Conservation (phyloP, 139 green algal species). For the Coelastrella sp. region DNA sequence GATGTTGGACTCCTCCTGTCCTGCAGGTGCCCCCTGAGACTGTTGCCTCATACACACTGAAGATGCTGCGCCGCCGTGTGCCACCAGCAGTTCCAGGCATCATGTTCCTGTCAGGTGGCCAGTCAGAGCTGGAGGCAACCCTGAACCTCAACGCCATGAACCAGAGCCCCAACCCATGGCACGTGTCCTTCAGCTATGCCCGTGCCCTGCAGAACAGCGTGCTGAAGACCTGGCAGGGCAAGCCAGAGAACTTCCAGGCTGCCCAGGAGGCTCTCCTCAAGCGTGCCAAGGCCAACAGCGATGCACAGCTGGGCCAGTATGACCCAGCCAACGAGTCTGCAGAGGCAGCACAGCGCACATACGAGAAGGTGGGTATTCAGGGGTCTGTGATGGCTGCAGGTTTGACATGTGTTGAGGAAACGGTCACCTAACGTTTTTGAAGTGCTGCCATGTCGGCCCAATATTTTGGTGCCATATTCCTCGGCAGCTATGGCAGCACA, state of each 20-base stretch:
- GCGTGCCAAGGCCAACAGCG: constrained; percentile 95
- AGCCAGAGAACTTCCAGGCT: constrained; percentile 87
- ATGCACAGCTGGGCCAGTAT: constrained; percentile 98
- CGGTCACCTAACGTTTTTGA: no score
- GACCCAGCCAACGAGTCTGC: constrained; percentile 76
- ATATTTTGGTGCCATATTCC: no score
- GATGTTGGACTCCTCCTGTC: neutral
- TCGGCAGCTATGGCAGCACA: no score
- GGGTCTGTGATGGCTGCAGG: neutral
- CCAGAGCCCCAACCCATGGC: constrained; percentile 99
- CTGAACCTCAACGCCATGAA: constrained; percentile 99
- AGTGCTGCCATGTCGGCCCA: no score
- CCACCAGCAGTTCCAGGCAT: constrained; percentile 98
- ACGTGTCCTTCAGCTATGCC: constrained; percentile 99
- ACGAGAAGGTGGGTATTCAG: constrained; percentile 82
- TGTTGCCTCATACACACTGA: constrained; percentile 95
- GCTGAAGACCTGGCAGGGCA: constrained; percentile 89
- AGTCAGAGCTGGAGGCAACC: constrained; percentile 99
- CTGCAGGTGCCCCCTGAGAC: constrained; percentile 74
- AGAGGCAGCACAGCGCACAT: constrained; percentile 87
- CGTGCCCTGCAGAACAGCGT: constrained; percentile 95
- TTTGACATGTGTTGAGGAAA: neutral
- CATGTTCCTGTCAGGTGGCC: constrained; percentile 99
- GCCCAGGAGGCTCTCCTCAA: constrained; percentile 94
- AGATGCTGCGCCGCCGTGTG: constrained; percentile 95